These are phyloP conservation scores for Aleurites moluccanus DNA, from an alignment of 441 rosid genomes.

Conservation along the genomic window DNA sequence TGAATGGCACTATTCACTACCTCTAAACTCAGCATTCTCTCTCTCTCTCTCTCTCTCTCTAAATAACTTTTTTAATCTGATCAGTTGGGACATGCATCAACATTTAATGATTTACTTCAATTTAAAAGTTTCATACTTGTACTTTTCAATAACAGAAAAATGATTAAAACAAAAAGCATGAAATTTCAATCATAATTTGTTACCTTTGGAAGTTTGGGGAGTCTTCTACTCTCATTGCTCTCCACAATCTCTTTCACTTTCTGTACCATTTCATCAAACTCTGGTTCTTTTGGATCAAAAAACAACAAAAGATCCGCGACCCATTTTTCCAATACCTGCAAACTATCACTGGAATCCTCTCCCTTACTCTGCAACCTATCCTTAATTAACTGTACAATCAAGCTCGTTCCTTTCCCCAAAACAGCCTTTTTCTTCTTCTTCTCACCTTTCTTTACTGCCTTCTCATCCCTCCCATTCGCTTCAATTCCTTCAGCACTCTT, in stretches of 20 bases:
- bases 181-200: not conserved
- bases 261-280: slow-evolving; percentile 49
- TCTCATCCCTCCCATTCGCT: slow-evolving; percentile 37
- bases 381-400: slow-evolving; percentile 63
- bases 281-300: slow-evolving; percentile 48
- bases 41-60: not conserved
- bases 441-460: slow-evolving; percentile 52
- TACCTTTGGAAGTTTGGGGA: slow-evolving; percentile 97
- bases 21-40: not conserved
- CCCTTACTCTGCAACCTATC: slow-evolving; percentile 47
- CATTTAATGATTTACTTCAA: not conserved
- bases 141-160: not conserved
- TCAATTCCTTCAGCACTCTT: slow-evolving; percentile 33
- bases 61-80: not conserved
- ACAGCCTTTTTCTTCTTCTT: slow-evolving; percentile 62
- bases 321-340: slow-evolving; percentile 40
- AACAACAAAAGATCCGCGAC: slow-evolving; percentile 43
- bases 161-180: not conserved
- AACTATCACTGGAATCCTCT: slow-evolving; percentile 33
- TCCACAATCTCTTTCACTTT: slow-evolving; percentile 77
- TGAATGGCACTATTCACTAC: not conserved
- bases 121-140: not conserved
- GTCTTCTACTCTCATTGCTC: slow-evolving; percentile 88
- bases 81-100: not conserved
- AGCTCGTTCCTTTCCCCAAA: slow-evolving; percentile 74